These are phyloP conservation scores for Vitis hybrid DNA, from an alignment of 177 flowering plant genomes.

Conservation along the genomic window DNA sequence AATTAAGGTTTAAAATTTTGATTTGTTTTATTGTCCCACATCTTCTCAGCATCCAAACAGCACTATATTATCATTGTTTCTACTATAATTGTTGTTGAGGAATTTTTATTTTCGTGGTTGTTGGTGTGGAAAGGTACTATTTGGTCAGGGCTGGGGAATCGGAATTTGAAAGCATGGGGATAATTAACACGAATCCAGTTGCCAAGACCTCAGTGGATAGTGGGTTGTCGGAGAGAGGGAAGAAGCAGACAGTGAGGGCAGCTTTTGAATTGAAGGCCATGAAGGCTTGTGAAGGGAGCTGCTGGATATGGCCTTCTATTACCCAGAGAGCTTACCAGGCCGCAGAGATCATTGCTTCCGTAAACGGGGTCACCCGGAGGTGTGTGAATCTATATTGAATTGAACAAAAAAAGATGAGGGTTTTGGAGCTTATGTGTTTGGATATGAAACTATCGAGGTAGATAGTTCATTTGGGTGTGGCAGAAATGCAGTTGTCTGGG, in stretches of 20 bases:
- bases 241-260: conserved; percentile 64
- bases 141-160: conserved; percentile 96
- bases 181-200: conserved; percentile 90
- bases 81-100: background rate
- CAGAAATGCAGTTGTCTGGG: no score
- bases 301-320: conserved; percentile 98
- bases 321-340: conserved; percentile 97
- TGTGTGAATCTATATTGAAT: background rate
- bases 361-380: conserved; percentile 39
- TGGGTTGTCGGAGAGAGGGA: conserved; percentile 80
- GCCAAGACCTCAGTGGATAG: conserved; percentile 87
- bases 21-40: no score
- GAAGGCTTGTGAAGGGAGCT: conserved; percentile 76
- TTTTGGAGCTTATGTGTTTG: background rate
- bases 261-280: conserved; percentile 68
- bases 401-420: background rate
- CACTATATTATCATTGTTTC: background rate
- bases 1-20: no score
- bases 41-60: background rate
- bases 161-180: conserved; percentile 72
- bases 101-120: background rate
- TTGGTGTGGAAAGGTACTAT: conserved; percentile 53
- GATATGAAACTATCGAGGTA: no score
- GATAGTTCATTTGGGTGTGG: no score
- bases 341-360: conserved; percentile 85